A percentile compares a stretch with the other conserved stretches of the same genome.
Evolutionary conservation across 768 basidiomycete species (phyloP).

Genomic region (Boletus reticulatus): DNA sequence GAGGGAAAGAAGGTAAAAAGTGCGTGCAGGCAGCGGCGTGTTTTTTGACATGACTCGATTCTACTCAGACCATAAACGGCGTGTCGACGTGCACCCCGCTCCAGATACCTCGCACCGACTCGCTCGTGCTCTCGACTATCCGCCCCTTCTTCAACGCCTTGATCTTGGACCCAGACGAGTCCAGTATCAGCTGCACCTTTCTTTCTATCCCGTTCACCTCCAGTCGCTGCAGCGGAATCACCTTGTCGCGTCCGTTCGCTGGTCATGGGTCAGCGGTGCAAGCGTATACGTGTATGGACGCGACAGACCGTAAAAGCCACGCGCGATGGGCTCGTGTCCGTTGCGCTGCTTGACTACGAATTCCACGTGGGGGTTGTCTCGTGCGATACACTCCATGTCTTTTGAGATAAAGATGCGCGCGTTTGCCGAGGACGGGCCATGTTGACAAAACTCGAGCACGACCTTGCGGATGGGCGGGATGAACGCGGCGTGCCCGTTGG

Average conservation of each 20-base stretch:
- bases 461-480: slow-evolving; percentile 80
- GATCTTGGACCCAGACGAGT: slow-evolving; percentile 86
- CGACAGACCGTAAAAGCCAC: slow-evolving; percentile 74
- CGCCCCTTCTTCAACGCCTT: slow-evolving; percentile 65
- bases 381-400: slow-evolving; percentile 62
- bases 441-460: slow-evolving; percentile 87
- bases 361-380: slow-evolving; percentile 78
- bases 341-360: slow-evolving; percentile 76
- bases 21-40: slow-evolving; percentile 33
- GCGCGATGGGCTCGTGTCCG: slow-evolving; percentile 72
- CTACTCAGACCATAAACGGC: slow-evolving; percentile 50
- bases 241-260: slow-evolving; percentile 90
- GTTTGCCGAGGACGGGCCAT: slow-evolving; percentile 72
- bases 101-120: slow-evolving; percentile 87
- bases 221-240: slow-evolving; percentile 74
- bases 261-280: slow-evolving; percentile 16
- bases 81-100: slow-evolving; percentile 81
- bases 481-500: slow-evolving; percentile 75
- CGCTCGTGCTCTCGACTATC: slow-evolving; percentile 74
- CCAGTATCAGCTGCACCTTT: slow-evolving; percentile 81
- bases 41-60: slow-evolving; percentile 25
- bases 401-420: slow-evolving; percentile 68
- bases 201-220: slow-evolving; percentile 70
- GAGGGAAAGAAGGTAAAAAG: not conserved
- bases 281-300: not conserved